Base-by-base conservation (phyloP, 2,329 filamentous ascomycete species). In the Teratosphaeria viscida region DNA sequence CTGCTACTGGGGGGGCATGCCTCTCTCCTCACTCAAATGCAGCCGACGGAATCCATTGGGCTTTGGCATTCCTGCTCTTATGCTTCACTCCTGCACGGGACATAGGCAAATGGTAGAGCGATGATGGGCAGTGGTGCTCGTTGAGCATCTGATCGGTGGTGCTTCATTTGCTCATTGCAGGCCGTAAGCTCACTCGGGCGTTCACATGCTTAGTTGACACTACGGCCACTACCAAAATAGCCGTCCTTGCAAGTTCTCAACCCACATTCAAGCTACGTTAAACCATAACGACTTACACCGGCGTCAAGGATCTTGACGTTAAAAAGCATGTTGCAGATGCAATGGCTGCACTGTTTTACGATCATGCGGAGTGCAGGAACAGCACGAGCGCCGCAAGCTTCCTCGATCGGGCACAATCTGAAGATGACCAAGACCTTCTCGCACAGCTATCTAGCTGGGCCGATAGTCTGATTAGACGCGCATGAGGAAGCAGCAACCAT, bases 291-390 rank as follows among this genome's bases (percentile, higher is more conserved):
- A 8, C 34, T 37, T 7, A 12, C 34, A 37, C 1, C 34, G 8
- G 34, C 34, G 34, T 1, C 34, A 37, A 3, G 54, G 54, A 63
- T 29, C 43, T 27, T 23, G 57, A 56, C 10, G 52, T 57, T 2
- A 57, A 32, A 16, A 35, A 56, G 2, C 60, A 61, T 19, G 57
- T 60, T 0, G 52, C 59, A 6, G 54, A 57, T 12, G 59, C 60
- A 0, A 59, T 65, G n/a, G 27, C 27, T 11, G 56, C 62, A 2
- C 57, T 67, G 0, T 67, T 66, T 52, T 35, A 26, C 14, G 57
- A 66, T 43, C 54, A 54, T 10, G 32, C 54, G 14, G 57, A 65
- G 54, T 65, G 57, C 37, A n/a, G 23, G 12, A 57, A 34, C 8
- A 35, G 57, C 16, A 52, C 52, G 6, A 56, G 57, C 2, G 57